Conservation (phyloP, 768 basidiomycete genomes). For the Tylopilus rubrobrunneus region DNA sequence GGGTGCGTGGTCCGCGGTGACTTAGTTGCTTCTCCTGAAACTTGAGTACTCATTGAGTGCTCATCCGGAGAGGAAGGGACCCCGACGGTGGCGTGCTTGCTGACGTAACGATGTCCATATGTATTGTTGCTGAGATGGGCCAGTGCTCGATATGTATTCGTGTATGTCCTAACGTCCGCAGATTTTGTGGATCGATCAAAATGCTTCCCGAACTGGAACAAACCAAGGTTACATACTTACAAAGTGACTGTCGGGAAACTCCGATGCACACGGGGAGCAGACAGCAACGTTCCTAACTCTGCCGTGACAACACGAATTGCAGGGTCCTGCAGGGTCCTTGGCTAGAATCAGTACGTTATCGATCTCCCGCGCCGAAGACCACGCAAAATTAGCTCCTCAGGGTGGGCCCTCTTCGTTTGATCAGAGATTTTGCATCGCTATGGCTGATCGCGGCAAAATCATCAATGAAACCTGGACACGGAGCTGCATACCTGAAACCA, state of each 20-base stretch:
- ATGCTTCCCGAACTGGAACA: not conserved
- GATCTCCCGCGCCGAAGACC: constrained; percentile 7
- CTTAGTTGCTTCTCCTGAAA: constrained; percentile 8
- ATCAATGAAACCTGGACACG: not conserved
- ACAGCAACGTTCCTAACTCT: not conserved
- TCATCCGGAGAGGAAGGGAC: constrained; percentile 15
- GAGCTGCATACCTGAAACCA: not conserved
- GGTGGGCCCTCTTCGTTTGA: constrained; percentile 1
- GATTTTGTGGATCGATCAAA: constrained; percentile 1
- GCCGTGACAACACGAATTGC: not conserved
- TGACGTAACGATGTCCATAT: constrained; percentile 13
- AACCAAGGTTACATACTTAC: not conserved
- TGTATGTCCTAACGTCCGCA: not conserved
- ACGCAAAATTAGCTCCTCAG: constrained; percentile 4
- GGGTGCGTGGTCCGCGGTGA: constrained; percentile 13
- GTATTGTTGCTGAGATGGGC: too few relatives aligned
- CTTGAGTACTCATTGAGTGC: constrained; percentile 9
- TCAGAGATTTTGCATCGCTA: constrained; percentile 7
- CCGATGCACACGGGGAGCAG: not conserved
- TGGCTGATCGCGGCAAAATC: constrained; percentile 10
- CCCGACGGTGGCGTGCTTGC: not conserved
- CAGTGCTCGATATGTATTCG: not conserved
- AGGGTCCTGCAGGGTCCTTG: constrained; percentile 12
- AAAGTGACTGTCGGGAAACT: constrained; percentile 1
- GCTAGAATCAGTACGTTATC: constrained; percentile 3